phyloP scores from a whole-genome alignment of 805 yeast genomes.

The Candida incommunis region DNA sequence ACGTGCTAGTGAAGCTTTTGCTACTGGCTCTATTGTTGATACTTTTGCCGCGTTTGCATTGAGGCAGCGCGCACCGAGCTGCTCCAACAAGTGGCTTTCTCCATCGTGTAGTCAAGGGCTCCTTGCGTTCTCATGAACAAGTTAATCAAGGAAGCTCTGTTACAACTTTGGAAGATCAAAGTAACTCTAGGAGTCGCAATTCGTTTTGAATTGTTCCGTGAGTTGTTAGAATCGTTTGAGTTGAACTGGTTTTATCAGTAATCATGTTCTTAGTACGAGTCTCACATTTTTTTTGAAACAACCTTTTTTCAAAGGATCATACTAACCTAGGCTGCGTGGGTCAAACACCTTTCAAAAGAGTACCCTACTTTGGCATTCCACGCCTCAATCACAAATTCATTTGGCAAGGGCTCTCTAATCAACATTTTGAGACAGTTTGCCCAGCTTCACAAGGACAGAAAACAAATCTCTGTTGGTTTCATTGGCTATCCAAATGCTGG shows the following conservation, averaged over 20 bases:
- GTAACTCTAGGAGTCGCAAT: conserved; percentile 36
- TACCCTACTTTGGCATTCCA: conserved; percentile 96
- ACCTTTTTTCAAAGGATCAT: conserved; percentile 8
- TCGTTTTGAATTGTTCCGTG: conserved; percentile 35
- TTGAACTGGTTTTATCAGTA: conserved; percentile 39
- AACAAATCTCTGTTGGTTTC: conserved; percentile 93
- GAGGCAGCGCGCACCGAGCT: too few species aligned
- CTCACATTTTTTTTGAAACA: conserved; percentile 37
- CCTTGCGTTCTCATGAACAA: conserved; percentile 7
- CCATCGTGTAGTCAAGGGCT: conserved; percentile 59
- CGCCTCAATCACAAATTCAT: conserved; percentile 93
- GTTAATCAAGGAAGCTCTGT: conserved; percentile 65
- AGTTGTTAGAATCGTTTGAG: conserved; percentile 56
- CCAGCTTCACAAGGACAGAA: conserved; percentile 77
- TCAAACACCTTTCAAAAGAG: conserved; percentile 78
- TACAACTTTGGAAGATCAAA: conserved; percentile 92
- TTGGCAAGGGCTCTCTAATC: conserved; percentile 93
- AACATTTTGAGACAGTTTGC: conserved; percentile 90
- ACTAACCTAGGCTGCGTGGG: conserved; percentile 91
- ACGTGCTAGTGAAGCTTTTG: too few species aligned
- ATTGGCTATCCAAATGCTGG: conserved; percentile 99
- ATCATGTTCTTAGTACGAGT: conserved; percentile 73
- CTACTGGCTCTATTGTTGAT: not conserved
- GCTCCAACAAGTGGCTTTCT: conserved; percentile 7
- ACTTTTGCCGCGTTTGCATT: not conserved